These are phyloP conservation scores for Sicyos edulis DNA, from an alignment of 306 rosid species.

Conservation along the genomic window DNA sequence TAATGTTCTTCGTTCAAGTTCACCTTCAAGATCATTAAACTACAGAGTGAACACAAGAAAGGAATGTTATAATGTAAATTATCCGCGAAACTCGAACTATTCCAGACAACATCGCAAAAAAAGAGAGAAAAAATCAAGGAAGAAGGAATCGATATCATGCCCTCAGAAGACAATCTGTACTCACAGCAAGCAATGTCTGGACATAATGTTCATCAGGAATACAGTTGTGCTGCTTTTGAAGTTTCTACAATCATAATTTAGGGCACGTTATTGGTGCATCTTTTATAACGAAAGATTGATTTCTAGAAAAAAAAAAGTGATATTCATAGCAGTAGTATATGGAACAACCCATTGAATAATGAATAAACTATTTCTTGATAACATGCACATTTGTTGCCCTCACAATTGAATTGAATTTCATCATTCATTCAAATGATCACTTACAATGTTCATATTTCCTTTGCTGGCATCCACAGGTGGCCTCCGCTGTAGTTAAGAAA, in stretches of 20 bases:
- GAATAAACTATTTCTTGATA: not conserved
- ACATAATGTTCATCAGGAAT: conserved; percentile 96
- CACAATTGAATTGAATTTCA: not conserved
- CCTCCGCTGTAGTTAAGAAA: conserved; percentile 72
- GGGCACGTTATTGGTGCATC: conserved; percentile 13
- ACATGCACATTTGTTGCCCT: not conserved
- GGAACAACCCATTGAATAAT: too few species aligned
- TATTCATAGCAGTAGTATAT: too few species aligned
- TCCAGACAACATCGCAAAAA: not conserved
- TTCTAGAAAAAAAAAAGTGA: not conserved
- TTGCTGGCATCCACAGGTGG: conserved; percentile 72
- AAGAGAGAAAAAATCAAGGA: not conserved
- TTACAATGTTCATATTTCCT: conserved; percentile 82
- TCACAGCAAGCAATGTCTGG: conserved; percentile 80
- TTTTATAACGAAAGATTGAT: not conserved
- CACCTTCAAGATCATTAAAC: conserved; percentile 69
- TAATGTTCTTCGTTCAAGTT: conserved; percentile 83
- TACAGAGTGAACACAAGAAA: conserved; percentile 28
- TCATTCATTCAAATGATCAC: conserved; percentile 17
- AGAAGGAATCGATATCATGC: not conserved
- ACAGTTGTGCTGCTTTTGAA: conserved; percentile 99
- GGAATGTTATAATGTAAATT: not conserved
- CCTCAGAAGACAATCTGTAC: conserved; percentile 22
- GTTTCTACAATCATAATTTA: conserved; percentile 56
- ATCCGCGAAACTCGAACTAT: not conserved